These are phyloP conservation scores for Flaveria sonorensis DNA, from an alignment of 129 eudicot genomes.

Conservation along the genomic window DNA sequence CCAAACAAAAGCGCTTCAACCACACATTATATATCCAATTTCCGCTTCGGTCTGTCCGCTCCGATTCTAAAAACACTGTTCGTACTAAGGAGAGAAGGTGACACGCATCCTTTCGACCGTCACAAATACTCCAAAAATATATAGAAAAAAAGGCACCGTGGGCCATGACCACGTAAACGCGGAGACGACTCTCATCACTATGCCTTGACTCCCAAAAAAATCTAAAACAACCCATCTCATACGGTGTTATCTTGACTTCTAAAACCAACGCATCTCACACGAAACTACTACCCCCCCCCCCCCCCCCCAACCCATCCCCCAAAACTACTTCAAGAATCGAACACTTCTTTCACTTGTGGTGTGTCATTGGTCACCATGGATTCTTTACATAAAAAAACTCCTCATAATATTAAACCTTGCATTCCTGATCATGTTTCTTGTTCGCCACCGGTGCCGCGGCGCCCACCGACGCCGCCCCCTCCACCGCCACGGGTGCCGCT, in stretches of 20 bases:
- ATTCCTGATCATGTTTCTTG: neutral
- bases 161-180: slow-evolving; percentile 27
- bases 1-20: too few species aligned
- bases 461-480: neutral
- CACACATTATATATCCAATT: too few species aligned
- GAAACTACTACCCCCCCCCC: slow-evolving; percentile 18
- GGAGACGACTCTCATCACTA: slow-evolving; percentile 19
- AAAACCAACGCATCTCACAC: slow-evolving; percentile 16
- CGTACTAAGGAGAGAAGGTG: too few species aligned
- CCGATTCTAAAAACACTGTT: too few species aligned
- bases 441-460: neutral
- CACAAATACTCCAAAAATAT: too few species aligned
- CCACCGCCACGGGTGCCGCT: slow-evolving; percentile 6
- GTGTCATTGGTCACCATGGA: slow-evolving; percentile 20
- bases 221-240: slow-evolving; percentile 13
- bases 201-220: slow-evolving; percentile 17
- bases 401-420: neutral
- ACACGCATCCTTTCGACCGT: too few species aligned
- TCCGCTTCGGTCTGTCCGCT: too few species aligned
- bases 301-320: neutral
- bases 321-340: neutral
- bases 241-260: neutral
- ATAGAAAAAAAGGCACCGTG: slow-evolving; percentile 6
- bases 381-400: slow-evolving; percentile 19
- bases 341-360: slow-evolving; percentile 3